Conservation (phyloP, 305 asterid species). For the Ilex paraguariensis region DNA sequence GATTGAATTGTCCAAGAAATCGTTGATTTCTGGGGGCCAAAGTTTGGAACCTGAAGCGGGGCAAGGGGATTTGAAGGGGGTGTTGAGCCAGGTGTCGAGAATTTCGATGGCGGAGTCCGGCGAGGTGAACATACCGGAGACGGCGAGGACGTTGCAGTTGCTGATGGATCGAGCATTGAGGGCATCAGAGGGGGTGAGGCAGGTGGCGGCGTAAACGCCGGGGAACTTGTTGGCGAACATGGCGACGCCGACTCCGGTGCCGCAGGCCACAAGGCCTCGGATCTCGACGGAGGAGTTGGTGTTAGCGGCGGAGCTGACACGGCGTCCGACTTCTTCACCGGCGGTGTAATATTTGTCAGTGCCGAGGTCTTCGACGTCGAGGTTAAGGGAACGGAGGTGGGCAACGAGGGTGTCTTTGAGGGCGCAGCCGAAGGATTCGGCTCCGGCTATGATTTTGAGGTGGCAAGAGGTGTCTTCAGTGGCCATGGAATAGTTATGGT, state of each 20-base stretch:
- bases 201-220: constrained; percentile 74
- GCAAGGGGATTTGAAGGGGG: constrained; percentile 75
- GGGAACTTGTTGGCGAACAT: constrained; percentile 88
- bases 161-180: constrained; percentile 68
- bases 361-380: constrained; percentile 73
- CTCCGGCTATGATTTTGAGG: constrained; percentile 62
- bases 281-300: constrained; percentile 32
- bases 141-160: constrained; percentile 71
- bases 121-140: constrained; percentile 61
- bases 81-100: constrained; percentile 49
- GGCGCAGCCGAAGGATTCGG: constrained; percentile 62
- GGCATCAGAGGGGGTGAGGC: constrained; percentile 64
- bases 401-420: constrained; percentile 52
- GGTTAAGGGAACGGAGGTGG: constrained; percentile 49
- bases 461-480: constrained; percentile 17
- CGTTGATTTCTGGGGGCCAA: constrained; percentile 65
- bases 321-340: constrained; percentile 74
- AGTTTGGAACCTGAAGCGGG: constrained; percentile 78
- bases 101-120: constrained; percentile 47
- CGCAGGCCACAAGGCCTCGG: constrained; percentile 79
- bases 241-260: constrained; percentile 85
- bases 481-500: too few relatives aligned
- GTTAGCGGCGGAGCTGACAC: constrained; percentile 44
- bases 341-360: constrained; percentile 39
- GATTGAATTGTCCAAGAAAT: constrained; percentile 52